Percentiles rank a stretch among this genome's conserved stretches.
Evolutionary conservation across 352 stramenopile species (phyloP).

Genomic region (Pythium phragmitis): DNA sequence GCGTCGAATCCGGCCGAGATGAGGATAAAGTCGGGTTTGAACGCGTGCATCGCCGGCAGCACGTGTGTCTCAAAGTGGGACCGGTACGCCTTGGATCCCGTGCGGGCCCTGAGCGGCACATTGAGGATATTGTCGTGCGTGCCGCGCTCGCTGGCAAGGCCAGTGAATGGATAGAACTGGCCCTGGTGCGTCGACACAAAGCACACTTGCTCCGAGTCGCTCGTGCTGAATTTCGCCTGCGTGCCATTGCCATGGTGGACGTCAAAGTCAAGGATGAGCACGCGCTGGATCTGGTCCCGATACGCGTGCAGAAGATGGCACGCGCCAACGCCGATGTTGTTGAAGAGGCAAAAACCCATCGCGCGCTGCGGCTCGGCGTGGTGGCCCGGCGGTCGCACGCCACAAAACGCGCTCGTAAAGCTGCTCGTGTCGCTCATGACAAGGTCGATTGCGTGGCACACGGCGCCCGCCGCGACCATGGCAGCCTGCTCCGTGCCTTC

Average conservation of each 20-base stretch:
- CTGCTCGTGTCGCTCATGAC: constrained; percentile 32
- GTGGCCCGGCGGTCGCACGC: constrained; percentile 80
- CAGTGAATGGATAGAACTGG: constrained; percentile 74
- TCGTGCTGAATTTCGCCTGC: constrained; percentile 64
- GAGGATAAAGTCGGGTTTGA: constrained; percentile 93
- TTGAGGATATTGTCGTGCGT: constrained; percentile 71
- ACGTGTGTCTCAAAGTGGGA: constrained; percentile 68
- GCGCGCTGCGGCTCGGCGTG: constrained; percentile 67
- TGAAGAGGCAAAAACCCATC: constrained; percentile 88
- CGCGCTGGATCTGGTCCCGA: constrained; percentile 38
- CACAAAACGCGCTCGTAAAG: constrained; percentile 43
- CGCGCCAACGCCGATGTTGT: constrained; percentile 84
- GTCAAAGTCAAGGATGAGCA: constrained; percentile 89
- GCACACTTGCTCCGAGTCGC: constrained; percentile 54
- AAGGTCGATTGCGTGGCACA: constrained; percentile 43
- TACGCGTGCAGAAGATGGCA: constrained; percentile 44
- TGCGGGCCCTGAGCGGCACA: constrained; percentile 39
- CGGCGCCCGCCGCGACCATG: constrained; percentile 32
- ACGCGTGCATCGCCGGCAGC: constrained; percentile 84
- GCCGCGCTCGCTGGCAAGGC: constrained; percentile 45
- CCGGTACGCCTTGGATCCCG: constrained; percentile 59
- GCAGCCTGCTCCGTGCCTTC: constrained; percentile 33
- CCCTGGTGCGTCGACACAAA: constrained; percentile 42
- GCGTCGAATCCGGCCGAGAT: constrained; percentile 96
- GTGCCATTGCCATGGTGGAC: constrained; percentile 91